Conservation (phyloP, 1,139 yeast genomes). For the Pichia sp. region DNA sequence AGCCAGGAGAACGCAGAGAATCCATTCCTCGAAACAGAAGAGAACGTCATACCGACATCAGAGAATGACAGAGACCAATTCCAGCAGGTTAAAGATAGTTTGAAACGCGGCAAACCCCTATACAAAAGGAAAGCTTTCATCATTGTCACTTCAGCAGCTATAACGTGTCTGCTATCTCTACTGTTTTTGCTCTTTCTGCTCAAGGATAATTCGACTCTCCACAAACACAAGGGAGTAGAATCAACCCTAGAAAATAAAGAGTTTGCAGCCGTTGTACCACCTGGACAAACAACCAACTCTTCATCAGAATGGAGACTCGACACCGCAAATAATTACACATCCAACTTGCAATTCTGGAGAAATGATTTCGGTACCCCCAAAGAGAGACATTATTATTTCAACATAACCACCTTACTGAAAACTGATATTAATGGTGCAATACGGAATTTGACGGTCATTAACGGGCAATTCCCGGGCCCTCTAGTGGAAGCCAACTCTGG, state of each 20-base stretch:
- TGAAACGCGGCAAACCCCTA: no score
- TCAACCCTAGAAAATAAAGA: not conserved
- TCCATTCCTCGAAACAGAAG: no score
- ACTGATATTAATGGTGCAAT: conserved; percentile 11
- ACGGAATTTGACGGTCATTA: conserved; percentile 31
- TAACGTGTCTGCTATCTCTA: no score
- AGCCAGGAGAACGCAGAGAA: no score
- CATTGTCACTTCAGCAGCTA: no score
- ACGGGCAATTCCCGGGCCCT: conserved; percentile 35
- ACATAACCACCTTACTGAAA: conserved; percentile 8
- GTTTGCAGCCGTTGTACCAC: not conserved
- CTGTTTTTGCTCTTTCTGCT: no score
- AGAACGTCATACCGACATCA: no score
- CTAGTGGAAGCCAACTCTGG: conserved; percentile 31
- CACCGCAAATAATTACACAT: conserved; percentile 13
- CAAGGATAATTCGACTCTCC: not conserved
- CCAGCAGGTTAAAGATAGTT: no score
- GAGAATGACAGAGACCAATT: no score
- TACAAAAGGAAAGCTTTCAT: no score
- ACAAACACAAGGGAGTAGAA: not conserved
- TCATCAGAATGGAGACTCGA: conserved; percentile 12
- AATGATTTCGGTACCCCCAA: conserved; percentile 6
- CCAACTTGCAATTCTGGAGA: conserved; percentile 12
- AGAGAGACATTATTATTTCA: conserved; percentile 15
- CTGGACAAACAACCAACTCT: not conserved